Percentiles rank a stretch among this genome's conserved stretches.
These are phyloP conservation scores for Mycena alexandri DNA, from an alignment of 768 basidiomycete species.

Conservation along the genomic window DNA sequence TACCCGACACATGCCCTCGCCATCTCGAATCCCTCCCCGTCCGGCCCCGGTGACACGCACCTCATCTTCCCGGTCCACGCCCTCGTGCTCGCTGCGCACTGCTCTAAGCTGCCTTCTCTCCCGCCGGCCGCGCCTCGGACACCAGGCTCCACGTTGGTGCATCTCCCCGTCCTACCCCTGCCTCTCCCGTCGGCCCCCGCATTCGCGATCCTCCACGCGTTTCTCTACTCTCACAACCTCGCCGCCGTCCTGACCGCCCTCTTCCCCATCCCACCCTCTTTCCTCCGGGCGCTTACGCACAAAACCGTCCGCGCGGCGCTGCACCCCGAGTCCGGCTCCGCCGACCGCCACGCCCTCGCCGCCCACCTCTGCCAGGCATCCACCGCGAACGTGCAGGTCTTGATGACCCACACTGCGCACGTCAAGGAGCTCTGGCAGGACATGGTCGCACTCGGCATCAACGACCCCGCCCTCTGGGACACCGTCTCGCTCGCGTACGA, in stretches of 20 bases:
- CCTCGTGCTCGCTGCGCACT: slow-evolving; percentile 71
- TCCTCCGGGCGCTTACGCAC: slow-evolving; percentile 59
- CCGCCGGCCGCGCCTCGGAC: slow-evolving; percentile 53
- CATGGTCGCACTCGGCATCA: slow-evolving; percentile 78
- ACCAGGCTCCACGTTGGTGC: slow-evolving; percentile 42
- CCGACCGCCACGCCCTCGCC: slow-evolving; percentile 68
- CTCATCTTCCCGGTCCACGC: slow-evolving; percentile 73
- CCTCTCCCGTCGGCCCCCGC: slow-evolving; percentile 78
- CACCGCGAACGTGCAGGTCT: slow-evolving; percentile 55
- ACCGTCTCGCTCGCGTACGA: slow-evolving; percentile 86
- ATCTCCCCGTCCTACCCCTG: slow-evolving; percentile 79
- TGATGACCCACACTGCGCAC: slow-evolving; percentile 70
- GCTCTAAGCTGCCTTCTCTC: slow-evolving; percentile 66
- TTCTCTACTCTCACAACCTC: slow-evolving; percentile 77
- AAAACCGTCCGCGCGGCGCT: slow-evolving; percentile 58
- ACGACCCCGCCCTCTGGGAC: slow-evolving; percentile 82
- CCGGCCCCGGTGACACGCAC: slow-evolving; percentile 56
- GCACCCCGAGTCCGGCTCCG: slow-evolving; percentile 52
- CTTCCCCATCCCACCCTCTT: slow-evolving; percentile 66
- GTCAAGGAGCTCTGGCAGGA: slow-evolving; percentile 88
- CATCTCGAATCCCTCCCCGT: slow-evolving; percentile 50
- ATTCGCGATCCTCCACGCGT: slow-evolving; percentile 73
- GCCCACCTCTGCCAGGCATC: slow-evolving; percentile 63
- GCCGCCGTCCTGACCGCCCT: slow-evolving; percentile 70
- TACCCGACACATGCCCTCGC: slow-evolving; percentile 72